phyloP scores from a whole-genome alignment of 164 flowering plant species.

The Stephania cephalantha region DNA sequence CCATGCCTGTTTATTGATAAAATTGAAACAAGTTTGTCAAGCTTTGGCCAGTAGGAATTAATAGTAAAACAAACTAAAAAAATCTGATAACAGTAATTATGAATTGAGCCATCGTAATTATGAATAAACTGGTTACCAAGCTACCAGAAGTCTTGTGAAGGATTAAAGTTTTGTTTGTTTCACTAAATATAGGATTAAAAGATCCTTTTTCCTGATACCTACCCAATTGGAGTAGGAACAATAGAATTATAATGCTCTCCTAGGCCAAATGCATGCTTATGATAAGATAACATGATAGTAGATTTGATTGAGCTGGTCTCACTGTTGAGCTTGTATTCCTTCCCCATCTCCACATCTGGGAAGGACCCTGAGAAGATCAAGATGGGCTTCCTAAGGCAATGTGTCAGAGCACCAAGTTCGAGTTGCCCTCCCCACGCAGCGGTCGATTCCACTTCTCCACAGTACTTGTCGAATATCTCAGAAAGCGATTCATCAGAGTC shows the following conservation, averaged over 20 bases:
- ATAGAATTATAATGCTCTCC: constrained; percentile 97
- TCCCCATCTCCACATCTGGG: constrained; percentile 97
- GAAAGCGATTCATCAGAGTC: constrained; percentile 41
- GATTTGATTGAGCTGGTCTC: constrained; percentile 23
- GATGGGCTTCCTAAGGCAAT: constrained; percentile 73
- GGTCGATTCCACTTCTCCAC: constrained; percentile 73
- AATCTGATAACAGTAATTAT: no score
- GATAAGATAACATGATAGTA: constrained; percentile 70
- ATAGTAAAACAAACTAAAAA: no score
- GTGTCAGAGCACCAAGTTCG: constrained; percentile 85
- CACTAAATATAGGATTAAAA: no score
- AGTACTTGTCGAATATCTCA: constrained; percentile 66
- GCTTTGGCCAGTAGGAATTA: no score
- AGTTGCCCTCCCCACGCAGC: constrained; percentile 98
- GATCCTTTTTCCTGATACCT: background rate
- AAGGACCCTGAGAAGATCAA: constrained; percentile 76
- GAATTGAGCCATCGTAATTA: no score
- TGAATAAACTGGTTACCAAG: no score
- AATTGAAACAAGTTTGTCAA: no score
- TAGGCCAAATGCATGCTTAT: constrained; percentile 85
- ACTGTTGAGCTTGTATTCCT: constrained; percentile 55
- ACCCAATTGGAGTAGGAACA: constrained; percentile 30
- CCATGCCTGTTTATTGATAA: no score
- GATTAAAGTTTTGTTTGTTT: no score
- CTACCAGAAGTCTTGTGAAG: no score